Evolutionary conservation across 306 rosid genomes (phyloP), one percentile per base, ranked within the genome.

Genomic region (Hippophae rhamnoides): DNA sequence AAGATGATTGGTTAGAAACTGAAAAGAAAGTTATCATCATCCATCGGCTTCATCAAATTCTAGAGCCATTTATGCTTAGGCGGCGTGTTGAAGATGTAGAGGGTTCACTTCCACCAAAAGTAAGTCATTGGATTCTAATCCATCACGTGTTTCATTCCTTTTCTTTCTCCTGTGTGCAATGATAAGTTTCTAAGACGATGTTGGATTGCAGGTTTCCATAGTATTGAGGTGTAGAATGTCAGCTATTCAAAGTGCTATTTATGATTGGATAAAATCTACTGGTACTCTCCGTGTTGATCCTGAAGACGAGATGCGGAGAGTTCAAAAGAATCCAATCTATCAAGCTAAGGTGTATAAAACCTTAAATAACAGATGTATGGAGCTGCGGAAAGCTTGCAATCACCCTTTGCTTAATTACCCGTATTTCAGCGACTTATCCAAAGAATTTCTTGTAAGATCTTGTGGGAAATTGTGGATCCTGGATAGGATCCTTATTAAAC

Each of bases 51-150:
- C 98, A 92, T 79, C 96, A 92, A 77, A 92, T 92, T 81, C 89
- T 92, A 48, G 98, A 92, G 79, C 98, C 98, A 65, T 92, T 92
- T 76, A 92, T 92, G 98, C 95, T 92, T 23, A 80, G 98, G 78
- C 96, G 98, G 25, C 98, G 98, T 41, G 98, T 92, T 64, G 96
- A 92, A 75, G 98, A 92, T 47, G 98, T 92, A 45, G 98, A 92
- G 85, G 98, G 98, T 68, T 89, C 98, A 44, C 84, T 90, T 65
- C 98, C 96, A 8, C 84, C 95, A 6, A 92, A 92, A 95, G 98
- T 87, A 69, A 72, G 73, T 43, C 56, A 47, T 64, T 80, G 41
- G 38, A 31, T 68, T 52, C 60, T 63, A 14, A 58, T 41, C 67
- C 59, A 71, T 56, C n/a, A 53, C 70, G 38, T 31, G 38, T 31